Evolutionary conservation across 2,329 filamentous ascomycete species (phyloP), one percentile per base, ranked within the genome.

Genomic region (Sclerotinia sclerotiorum): DNA sequence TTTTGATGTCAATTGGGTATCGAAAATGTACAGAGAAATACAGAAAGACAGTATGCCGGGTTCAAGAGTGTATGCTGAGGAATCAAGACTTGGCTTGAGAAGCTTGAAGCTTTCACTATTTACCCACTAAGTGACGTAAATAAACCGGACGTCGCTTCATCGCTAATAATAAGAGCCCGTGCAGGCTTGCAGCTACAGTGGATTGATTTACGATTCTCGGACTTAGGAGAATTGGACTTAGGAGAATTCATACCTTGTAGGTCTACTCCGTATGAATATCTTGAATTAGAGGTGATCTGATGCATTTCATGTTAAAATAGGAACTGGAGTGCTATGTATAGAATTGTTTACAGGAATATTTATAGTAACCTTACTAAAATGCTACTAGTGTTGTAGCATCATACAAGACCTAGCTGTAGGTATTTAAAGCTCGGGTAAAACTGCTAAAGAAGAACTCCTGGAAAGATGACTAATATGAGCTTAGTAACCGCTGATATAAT

Each of bases 91-190:
- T 61, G 21, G 44, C 21, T 29, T 35, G 8, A 35, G 29, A 5
- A 62, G 51, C 21, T 44, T 44, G 27, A 62, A 62, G 60, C 60
- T 51, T 51, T 51, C 60, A 51, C 46, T 46, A 62, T 62, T 62
- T 39, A 15, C 58, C 29, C 44, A 61, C 29, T 24, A 51, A 35
- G 60, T 62, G 60, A 62, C 60, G 60, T 62, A 51, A 49, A 62
- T 49, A 27, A 61, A 15, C 24, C 27, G 58, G 58, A 29, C 15
- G 21, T 55, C 29, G 6, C 27, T 55, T 55, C 27, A 13, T 27
- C 17, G 27, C 27, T n/a, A 48, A 35, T 35, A 8, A 35, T 35
- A 35, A 35, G 27, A 29, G 46, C 21, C 60, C 29, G 46, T 62
- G 60, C 29, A 35, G 35, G 54, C 52, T 35, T 29, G 29, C 39